Base-by-base conservation (phyloP, 2,329 filamentous ascomycete species). In the Trichophyton benhamiae region DNA sequence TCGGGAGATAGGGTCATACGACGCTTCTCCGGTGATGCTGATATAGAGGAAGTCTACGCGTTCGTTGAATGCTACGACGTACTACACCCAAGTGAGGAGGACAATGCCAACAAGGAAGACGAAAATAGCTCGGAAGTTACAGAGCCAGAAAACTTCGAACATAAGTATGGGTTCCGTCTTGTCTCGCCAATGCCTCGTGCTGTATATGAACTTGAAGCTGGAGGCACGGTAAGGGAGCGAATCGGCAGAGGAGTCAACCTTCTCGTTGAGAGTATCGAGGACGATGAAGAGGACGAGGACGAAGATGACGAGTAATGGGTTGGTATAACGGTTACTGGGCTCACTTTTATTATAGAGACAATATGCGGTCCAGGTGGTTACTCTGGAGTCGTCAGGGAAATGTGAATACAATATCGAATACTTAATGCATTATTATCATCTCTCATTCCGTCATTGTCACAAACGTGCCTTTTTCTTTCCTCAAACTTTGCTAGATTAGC, bases 61-160 rank as follows among this genome's bases (percentile, higher is more conserved):
- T 96, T 95, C 75, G 91, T 97, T 1, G 94, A 99, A 71, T 97
- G 92, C 75, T 87, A 91, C 71, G 85, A 89, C 59, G 67, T 87
- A 4, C 67, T 91, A 2, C 74, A 81, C 41, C 74, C 75, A 1
- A 72, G 70, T 22, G 66, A 53, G 7, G 59, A 64, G 4, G 33
- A 38, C 9, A 9, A 38, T 38, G 11, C 8, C 11, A 38, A 9
- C 33, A 13, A 38, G 33, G 64, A 61, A 48, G 33, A 58, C 46
- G 57, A 62, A 46, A 63, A 61, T 9, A 65, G 67, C 17, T 13
- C 69, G 63, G 65, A 69, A 4, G 61, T 33, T 65, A 66, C 41
- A 5, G 49, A 62, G 33, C 89, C 90, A 0, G 77, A 80, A 22
- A 83, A 77, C 11, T 97, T 94, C 71, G 79, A 85, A 66, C 91